phyloP scores from a whole-genome alignment of 805 yeast genomes.

The Torulaspora indica region DNA sequence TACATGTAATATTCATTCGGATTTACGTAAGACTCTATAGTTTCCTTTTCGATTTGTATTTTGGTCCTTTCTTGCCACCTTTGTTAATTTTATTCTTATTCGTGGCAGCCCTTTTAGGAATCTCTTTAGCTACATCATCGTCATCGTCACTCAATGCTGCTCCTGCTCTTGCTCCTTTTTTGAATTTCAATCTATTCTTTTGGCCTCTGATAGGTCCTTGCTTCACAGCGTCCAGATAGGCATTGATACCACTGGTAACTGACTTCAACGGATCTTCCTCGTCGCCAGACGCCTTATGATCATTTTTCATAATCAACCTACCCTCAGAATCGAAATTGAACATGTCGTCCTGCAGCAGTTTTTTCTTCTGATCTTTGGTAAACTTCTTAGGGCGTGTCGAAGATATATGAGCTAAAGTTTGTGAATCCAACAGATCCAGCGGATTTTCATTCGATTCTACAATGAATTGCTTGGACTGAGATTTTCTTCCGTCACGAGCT shows the following conservation, averaged over 20 bases:
- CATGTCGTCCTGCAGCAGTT: slow-evolving; percentile 26
- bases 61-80: slow-evolving; percentile 26
- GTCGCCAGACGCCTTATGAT: slow-evolving; percentile 24
- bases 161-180: slow-evolving; percentile 52
- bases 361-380: slow-evolving; percentile 40
- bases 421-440: slow-evolving; percentile 80
- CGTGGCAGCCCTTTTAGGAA: slow-evolving; percentile 18
- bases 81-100: slow-evolving; percentile 29
- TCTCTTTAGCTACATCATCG: slow-evolving; percentile 40
- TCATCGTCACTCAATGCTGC: slow-evolving; percentile 53
- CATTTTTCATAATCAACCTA: slow-evolving; percentile 35
- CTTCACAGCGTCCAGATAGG: slow-evolving; percentile 88
- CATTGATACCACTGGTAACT: slow-evolving; percentile 66
- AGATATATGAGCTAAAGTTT: slow-evolving; percentile 80
- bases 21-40: slow-evolving; percentile 13
- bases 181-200: slow-evolving; percentile 83
- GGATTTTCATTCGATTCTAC: slow-evolving; percentile 75
- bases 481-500: slow-evolving; percentile 20
- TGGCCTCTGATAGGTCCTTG: slow-evolving; percentile 94
- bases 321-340: slow-evolving; percentile 37
- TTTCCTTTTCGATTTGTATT: slow-evolving; percentile 32
- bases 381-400: slow-evolving; percentile 73
- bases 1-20: slow-evolving; percentile 10
- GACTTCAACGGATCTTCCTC: slow-evolving; percentile 47
- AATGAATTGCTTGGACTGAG: slow-evolving; percentile 54